Evolutionary conservation across 202 grass and related monocot species (phyloP), one percentile per base, ranked within the genome.

Genomic region (Hordeum pubiflorum): DNA sequence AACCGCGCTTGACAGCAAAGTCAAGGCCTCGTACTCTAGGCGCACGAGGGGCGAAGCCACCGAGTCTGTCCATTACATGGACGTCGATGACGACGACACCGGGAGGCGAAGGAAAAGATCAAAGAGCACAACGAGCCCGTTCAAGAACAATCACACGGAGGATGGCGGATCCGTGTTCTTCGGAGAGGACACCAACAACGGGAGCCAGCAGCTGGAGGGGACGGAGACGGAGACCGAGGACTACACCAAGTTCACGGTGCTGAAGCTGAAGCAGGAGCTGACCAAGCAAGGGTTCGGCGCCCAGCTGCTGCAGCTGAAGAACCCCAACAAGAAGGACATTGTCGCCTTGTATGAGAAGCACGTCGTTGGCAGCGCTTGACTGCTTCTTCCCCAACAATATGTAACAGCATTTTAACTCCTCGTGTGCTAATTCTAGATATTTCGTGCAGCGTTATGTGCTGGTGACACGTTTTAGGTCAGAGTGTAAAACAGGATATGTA

Each of bases 11-110:
- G 92, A 99, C 69, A 89, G 90, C 79, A 99, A 94, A 85, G 75
- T 99, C 34, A 99, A 88, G 80, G 60, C 80, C 12, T 87, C 86
- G 7, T 79, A 78, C 18, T 89, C 82, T 20, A 91, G 91, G 79
- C 92, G 89, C 29, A 60, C 68, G 13, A 94, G 91, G 83, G 87
- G 79, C 14, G 90, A 95, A 70, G 92, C 79, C 39, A 94, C 95
- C 7, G 92, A 99, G 78, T 93, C 96, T 18, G 92, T 99, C 50
- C 96, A 99, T 81, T 91, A 96, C 65, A 93, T 99, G 96, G 96
- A 99, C 41, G 59, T 96, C 8, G 89, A 92, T 13, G 87, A 90
- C 69, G 84, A 91, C 2, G 79, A 88, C 56, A 70, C 50, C 7
- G 90, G 48, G 33, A 96, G 87, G 88, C 76, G 72, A 37, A 90